Conservation (phyloP, 345 rosid species). For the Murraya paniculata region DNA sequence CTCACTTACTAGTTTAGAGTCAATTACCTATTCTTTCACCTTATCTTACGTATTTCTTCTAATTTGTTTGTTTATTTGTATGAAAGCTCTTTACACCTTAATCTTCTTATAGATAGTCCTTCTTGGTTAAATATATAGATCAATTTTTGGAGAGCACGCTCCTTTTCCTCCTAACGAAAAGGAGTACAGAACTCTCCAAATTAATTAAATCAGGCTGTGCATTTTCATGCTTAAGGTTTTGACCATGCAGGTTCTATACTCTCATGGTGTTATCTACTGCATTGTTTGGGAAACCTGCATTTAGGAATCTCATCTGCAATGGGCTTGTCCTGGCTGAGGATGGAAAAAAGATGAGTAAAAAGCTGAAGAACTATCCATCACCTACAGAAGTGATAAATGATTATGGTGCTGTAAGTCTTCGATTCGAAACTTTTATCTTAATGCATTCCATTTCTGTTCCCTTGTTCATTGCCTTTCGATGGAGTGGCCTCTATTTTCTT, state of each 20-base stretch:
- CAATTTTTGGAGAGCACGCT: neutral
- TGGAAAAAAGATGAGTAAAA: conserved; percentile 99
- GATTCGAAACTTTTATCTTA: neutral
- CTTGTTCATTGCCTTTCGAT: neutral
- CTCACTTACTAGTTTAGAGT: neutral
- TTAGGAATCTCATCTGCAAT: conserved; percentile 90
- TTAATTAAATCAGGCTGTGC: conserved; percentile 1
- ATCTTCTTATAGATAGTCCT: neutral
- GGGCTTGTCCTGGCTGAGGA: conserved; percentile 98
- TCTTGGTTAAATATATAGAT: neutral
- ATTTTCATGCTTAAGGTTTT: neutral
- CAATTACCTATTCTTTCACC: neutral
- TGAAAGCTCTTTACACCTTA: neutral
- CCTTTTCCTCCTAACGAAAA: neutral
- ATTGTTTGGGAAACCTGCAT: conserved; percentile 90
- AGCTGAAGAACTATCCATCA: conserved; percentile 82
- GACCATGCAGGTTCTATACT: conserved; percentile 81
- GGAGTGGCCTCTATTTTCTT: neutral
- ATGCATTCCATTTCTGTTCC: conserved; percentile 2
- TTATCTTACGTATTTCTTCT: neutral
- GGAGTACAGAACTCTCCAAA: neutral
- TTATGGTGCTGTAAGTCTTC: conserved; percentile 86
- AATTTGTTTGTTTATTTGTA: neutral
- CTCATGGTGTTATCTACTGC: conserved; percentile 99
- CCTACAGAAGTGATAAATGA: conserved; percentile 87